Conservation (phyloP, 139 green algal genomes). For the Tetradesmus obliquus region DNA sequence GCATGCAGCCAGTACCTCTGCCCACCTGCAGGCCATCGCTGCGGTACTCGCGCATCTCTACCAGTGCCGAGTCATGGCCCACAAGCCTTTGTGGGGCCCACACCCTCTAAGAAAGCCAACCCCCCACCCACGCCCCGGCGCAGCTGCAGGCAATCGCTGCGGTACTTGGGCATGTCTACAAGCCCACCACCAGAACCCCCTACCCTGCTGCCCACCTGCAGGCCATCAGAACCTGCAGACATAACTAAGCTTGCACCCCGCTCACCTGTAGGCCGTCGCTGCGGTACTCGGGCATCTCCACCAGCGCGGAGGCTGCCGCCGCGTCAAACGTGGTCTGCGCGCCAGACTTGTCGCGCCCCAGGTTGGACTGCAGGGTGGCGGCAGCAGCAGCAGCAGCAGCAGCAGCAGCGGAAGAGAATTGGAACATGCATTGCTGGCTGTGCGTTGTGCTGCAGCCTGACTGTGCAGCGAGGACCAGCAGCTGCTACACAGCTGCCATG, state of each 20-base stretch:
- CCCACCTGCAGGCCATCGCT: slow-evolving; percentile 36
- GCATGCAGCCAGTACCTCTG: no score
- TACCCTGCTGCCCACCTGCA: neutral
- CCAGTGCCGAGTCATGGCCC: slow-evolving; percentile 51
- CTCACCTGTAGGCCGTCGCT: slow-evolving; percentile 34
- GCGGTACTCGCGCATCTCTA: slow-evolving; percentile 59
- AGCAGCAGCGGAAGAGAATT: neutral
- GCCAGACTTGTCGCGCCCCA: neutral
- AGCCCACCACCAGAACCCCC: neutral
- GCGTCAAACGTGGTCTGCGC: slow-evolving; percentile 60
- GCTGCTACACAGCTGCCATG: no score
- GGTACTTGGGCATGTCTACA: neutral
- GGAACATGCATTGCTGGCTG: no score
- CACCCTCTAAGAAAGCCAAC: neutral
- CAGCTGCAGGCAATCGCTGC: no score
- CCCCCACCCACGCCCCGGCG: no score
- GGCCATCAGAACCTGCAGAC: neutral
- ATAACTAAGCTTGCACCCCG: no score
- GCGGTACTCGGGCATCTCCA: slow-evolving; percentile 61
- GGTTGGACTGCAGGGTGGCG: slow-evolving; percentile 1
- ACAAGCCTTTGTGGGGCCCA: no score
- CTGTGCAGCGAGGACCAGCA: no score
- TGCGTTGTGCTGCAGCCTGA: no score
- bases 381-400: neutral
- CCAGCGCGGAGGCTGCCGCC: slow-evolving; percentile 59